Conservation (phyloP, 1,139 yeast genomes). For the Taphrina sp. region DNA sequence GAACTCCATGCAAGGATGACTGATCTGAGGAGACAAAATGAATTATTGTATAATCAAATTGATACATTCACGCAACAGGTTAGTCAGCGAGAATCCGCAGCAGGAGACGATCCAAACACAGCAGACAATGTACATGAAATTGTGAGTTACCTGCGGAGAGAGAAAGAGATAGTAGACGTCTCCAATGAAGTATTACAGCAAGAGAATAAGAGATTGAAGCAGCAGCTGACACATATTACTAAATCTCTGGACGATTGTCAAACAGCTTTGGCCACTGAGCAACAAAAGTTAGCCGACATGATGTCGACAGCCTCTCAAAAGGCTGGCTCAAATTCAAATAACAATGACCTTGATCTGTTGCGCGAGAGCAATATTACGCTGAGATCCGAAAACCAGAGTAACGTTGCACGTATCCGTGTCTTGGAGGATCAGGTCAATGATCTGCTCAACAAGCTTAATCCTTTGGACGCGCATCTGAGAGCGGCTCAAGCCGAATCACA, state of each 20-base stretch:
- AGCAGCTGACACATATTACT: constrained; percentile 43
- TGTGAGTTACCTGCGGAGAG: constrained; percentile 64
- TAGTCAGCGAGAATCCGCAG: constrained; percentile 13
- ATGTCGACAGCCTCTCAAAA: constrained; percentile 50
- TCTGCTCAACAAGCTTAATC: constrained; percentile 43
- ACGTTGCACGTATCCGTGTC: constrained; percentile 43
- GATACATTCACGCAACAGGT: constrained; percentile 48
- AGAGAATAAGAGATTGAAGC: constrained; percentile 53
- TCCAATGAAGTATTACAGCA: constrained; percentile 54
- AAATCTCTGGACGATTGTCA: constrained; percentile 44
- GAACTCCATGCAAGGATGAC: constrained; percentile 51
- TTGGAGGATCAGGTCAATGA: constrained; percentile 46
- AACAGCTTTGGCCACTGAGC: constrained; percentile 40
- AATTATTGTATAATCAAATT: constrained; percentile 65
- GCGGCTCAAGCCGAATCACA: constrained; percentile 47
- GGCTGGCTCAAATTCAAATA: constrained; percentile 56
- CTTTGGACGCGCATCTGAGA: constrained; percentile 45
- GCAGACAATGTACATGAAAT: constrained; percentile 55
- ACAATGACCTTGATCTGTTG: constrained; percentile 66
- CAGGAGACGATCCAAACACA: constrained; percentile 31
- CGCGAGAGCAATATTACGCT: constrained; percentile 72
- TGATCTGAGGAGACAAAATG: constrained; percentile 66
- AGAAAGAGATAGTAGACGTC: constrained; percentile 69
- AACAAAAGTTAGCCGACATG: constrained; percentile 41
- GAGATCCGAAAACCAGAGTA: constrained; percentile 53